These are phyloP conservation scores for Komagataella ulmi DNA, from an alignment of 805 yeast species.

Conservation along the genomic window DNA sequence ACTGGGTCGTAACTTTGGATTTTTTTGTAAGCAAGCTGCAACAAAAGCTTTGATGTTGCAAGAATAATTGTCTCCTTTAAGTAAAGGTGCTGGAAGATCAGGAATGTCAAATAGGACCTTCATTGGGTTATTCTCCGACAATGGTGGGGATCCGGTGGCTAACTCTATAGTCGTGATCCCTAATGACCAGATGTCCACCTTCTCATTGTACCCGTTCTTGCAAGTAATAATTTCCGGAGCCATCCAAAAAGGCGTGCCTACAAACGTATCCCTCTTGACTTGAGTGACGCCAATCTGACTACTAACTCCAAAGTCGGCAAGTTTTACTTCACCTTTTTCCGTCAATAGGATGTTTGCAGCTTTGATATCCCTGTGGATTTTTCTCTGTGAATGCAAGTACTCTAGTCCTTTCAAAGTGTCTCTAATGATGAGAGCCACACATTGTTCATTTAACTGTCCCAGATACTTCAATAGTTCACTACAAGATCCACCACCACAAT, in stretches of 20 bases:
- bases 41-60: constrained; percentile 22
- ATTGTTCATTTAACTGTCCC: constrained; percentile 42
- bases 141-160: constrained; percentile 73
- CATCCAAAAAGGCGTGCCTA: constrained; percentile 98
- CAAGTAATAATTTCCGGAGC: constrained; percentile 87
- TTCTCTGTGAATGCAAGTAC: constrained; percentile 62
- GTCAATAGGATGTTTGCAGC: constrained; percentile 80
- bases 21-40: constrained; percentile 4
- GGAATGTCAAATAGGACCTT: constrained; percentile 65
- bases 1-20: constrained; percentile 10
- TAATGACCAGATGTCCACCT: constrained; percentile 91
- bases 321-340: constrained; percentile 52
- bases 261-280: constrained; percentile 57
- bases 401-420: constrained; percentile 58
- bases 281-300: constrained; percentile 56
- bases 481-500: constrained; percentile 91
- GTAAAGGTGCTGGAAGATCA: constrained; percentile 45
- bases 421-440: constrained; percentile 46
- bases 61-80: constrained; percentile 28
- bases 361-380: constrained; percentile 83
- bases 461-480: constrained; percentile 51
- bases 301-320: constrained; percentile 91
- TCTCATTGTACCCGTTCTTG: constrained; percentile 56
- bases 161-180: constrained; percentile 89
- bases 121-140: constrained; percentile 60